Percentiles rank a stretch among this genome's conserved stretches.
These are phyloP conservation scores for Pyricularia sp. DNA, from an alignment of 2,329 filamentous ascomycete species.

Conservation along the genomic window DNA sequence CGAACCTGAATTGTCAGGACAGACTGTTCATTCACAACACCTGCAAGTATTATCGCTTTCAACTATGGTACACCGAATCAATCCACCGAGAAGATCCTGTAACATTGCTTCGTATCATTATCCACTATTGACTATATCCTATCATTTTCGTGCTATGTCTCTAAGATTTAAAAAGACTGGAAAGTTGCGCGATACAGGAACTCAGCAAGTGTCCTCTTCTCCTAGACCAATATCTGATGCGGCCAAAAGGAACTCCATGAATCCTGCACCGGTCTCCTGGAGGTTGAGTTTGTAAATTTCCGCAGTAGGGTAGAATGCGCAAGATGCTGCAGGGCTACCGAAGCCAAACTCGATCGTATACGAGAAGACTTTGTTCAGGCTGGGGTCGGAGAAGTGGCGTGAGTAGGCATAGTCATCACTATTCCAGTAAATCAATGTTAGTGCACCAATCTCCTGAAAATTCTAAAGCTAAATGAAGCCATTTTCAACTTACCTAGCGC, in stretches of 20 bases:
- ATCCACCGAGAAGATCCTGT: not conserved
- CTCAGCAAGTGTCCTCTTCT: not conserved
- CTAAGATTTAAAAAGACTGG: not conserved
- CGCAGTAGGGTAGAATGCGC: slow-evolving; percentile 32
- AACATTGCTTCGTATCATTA: not conserved
- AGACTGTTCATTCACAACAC: too few species aligned
- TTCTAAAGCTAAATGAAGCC: not conserved
- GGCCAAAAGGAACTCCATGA: slow-evolving; percentile 29
- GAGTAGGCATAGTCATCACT: slow-evolving; percentile 34
- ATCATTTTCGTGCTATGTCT: not conserved
- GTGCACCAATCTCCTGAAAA: not conserved
- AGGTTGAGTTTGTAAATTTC: slow-evolving; percentile 29
- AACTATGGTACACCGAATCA: too few species aligned
- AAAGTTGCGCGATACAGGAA: not conserved
- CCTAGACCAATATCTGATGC: slow-evolving; percentile 1
- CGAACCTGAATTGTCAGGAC: too few species aligned
- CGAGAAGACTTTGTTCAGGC: slow-evolving; percentile 24
- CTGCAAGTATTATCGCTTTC: too few species aligned
- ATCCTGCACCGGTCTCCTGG: slow-evolving; percentile 28
- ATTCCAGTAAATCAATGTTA: not conserved
- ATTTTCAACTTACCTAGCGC: slow-evolving; percentile 12
- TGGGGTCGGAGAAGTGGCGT: slow-evolving; percentile 24
- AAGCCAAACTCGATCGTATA: slow-evolving; percentile 36
- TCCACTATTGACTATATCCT: not conserved
- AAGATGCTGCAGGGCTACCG: slow-evolving; percentile 17